Conservation (phyloP, 495 filamentous ascomycete genomes). For the Penicillium macrosclerotiorum region DNA sequence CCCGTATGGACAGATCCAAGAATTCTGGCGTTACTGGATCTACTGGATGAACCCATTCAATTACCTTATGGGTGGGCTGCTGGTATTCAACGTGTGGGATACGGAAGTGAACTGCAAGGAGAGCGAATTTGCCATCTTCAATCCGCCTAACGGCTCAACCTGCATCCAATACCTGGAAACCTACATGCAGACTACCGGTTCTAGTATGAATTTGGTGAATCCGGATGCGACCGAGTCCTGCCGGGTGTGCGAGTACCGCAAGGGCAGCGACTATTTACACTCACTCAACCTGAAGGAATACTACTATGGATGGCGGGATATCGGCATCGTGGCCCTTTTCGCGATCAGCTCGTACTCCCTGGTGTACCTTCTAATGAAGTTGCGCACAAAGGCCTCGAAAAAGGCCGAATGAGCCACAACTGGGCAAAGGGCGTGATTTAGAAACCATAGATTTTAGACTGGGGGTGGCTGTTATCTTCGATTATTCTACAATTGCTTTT, state of each 20-base stretch:
- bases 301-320: slow-evolving; percentile 44
- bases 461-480: too few species aligned
- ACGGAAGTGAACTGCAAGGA: slow-evolving; percentile 53
- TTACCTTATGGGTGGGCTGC: slow-evolving; percentile 61
- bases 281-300: slow-evolving; percentile 40
- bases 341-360: slow-evolving; percentile 44
- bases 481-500: too few species aligned
- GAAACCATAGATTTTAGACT: background rate
- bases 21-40: slow-evolving; percentile 72
- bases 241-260: slow-evolving; percentile 53
- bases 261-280: slow-evolving; percentile 38
- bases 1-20: slow-evolving; percentile 47
- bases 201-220: slow-evolving; percentile 52
- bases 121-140: slow-evolving; percentile 57
- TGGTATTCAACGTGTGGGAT: slow-evolving; percentile 57
- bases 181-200: slow-evolving; percentile 48
- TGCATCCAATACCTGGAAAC: slow-evolving; percentile 58
- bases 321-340: slow-evolving; percentile 45
- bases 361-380: slow-evolving; percentile 50
- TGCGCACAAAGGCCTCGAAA: slow-evolving; percentile 40
- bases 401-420: slow-evolving; percentile 27
- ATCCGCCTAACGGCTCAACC: slow-evolving; percentile 46
- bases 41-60: slow-evolving; percentile 71
- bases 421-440: background rate
- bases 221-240: slow-evolving; percentile 53